Evolutionary conservation across 2,329 filamentous ascomycete genomes (phyloP), one percentile per base, ranked within the genome.

Genomic region (Exophiala dermatitidis): DNA sequence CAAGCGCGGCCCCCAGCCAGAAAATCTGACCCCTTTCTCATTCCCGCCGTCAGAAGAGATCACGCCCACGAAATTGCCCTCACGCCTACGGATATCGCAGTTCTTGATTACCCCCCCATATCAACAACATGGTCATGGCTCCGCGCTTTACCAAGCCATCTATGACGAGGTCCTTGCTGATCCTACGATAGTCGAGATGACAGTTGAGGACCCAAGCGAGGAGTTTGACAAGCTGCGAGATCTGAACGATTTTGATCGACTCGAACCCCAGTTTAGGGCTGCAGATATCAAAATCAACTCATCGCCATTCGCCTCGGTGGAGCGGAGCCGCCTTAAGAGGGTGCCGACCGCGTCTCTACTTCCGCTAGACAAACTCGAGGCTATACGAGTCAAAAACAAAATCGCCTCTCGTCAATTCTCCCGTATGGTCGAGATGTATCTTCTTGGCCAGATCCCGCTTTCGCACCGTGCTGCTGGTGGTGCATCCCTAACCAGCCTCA

Each of bases 61-160:
- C 45, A 65, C 70, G n/a, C 74, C 84, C 59, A 68, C 79, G 3
- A 73, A 84, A 46, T 77, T 90, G 1, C 85, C 88, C 8, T 86
- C 85, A 63, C 83, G 91, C 37, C 82, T 88, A 55, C 81, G 94
- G 42, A 88, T 98, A 60, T 95, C 91, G 0, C 93, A 98, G 68
- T 97, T 97, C 69, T 67, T 98, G 56, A 84, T 98, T 58, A 76
- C 98, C 7, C 90, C 90, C 1, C 86, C 89, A 4, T 95, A 89
- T 69, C 90, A 96, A 67, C 78, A 81, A 57, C 81, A 83, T 57
- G 90, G 90, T 10, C 83, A 91, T 46, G 93, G 91, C 34, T 79
- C 83, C 7, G 78, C 82, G 40, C 81, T 98, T 37, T 98, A 97
- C 74, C 82, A 83, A 55, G 77, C 83, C 46, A 88, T 97, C 61